These are phyloP conservation scores for Colletotrichum chlorophyti DNA, from an alignment of 2,329 filamentous ascomycete species.

Conservation along the genomic window DNA sequence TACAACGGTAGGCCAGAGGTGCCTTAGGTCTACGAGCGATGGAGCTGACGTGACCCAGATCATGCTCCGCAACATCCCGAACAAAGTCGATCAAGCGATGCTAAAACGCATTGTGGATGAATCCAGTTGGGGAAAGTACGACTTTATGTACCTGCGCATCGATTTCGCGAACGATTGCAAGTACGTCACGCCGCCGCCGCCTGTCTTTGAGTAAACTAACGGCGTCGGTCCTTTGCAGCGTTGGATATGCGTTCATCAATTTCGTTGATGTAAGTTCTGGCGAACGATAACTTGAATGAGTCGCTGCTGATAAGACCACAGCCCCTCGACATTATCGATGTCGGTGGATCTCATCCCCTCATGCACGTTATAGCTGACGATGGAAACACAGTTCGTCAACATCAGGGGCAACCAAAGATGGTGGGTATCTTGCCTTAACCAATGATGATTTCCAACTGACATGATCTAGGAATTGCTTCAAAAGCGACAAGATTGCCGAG, in stretches of 20 bases:
- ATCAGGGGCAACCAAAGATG: constrained; percentile 75
- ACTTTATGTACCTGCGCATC: constrained; percentile 95
- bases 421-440: constrained; percentile 43
- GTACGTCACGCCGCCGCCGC: constrained; percentile 53
- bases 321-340: constrained; percentile 76
- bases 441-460: not conserved
- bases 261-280: constrained; percentile 73
- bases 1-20: constrained; percentile 65
- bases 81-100: constrained; percentile 80
- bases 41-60: constrained; percentile 61
- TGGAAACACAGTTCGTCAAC: constrained; percentile 69
- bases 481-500: constrained; percentile 84
- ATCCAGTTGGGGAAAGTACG: constrained; percentile 81
- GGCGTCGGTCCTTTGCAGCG: constrained; percentile 56
- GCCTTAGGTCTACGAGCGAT: not conserved
- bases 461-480: constrained; percentile 73
- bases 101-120: constrained; percentile 82
- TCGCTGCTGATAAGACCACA: constrained; percentile 49
- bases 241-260: constrained; percentile 98
- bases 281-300: not conserved
- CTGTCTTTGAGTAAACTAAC: not conserved
- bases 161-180: constrained; percentile 87
- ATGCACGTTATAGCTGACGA: constrained; percentile 33
- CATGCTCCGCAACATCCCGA: constrained; percentile 95
- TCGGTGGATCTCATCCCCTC: constrained; percentile 43